phyloP scores from a whole-genome alignment of 2,329 filamentous ascomycete genomes.

The Knufia petricola region DNA sequence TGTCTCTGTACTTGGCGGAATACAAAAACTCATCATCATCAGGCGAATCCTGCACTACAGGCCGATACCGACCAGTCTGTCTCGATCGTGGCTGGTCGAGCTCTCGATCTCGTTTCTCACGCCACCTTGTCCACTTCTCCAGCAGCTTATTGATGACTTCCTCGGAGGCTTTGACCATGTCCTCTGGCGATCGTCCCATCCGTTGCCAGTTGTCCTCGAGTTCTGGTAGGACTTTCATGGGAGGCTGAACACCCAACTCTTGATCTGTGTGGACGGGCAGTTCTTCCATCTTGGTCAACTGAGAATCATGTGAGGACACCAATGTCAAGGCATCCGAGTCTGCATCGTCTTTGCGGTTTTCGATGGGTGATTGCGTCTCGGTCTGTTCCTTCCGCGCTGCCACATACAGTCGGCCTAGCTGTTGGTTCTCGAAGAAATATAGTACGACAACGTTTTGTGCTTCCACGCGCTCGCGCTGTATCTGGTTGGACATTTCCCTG shows the following conservation, averaged over 20 bases:
- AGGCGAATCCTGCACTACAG: conserved; percentile 20
- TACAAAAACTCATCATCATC: conserved; percentile 20
- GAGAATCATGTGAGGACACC: not conserved
- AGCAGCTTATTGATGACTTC: conserved; percentile 28
- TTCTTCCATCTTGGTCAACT: not conserved
- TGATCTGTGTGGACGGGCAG: not conserved
- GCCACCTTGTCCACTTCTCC: conserved; percentile 24
- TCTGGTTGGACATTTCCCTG: conserved; percentile 25
- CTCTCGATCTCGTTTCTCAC: conserved; percentile 18
- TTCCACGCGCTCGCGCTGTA: conserved; percentile 33
- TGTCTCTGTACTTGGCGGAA: conserved; percentile 24
- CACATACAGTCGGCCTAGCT: conserved; percentile 30
- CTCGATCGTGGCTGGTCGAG: conserved; percentile 4
- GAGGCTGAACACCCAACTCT: conserved; percentile 20
- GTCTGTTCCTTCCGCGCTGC: conserved; percentile 29
- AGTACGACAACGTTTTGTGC: conserved; percentile 36
- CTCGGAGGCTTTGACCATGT: conserved; percentile 32
- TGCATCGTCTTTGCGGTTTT: conserved; percentile 10
- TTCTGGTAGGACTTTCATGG: conserved; percentile 27
- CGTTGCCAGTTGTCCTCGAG: conserved; percentile 27
- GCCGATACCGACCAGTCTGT: conserved; percentile 11
- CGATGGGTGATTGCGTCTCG: conserved; percentile 15
- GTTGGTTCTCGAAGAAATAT: conserved; percentile 33
- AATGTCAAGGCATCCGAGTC: conserved; percentile 5
- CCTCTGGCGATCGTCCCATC: conserved; percentile 29